Conservation (phyloP, 768 basidiomycete genomes). For the Lentinula sp. region DNA sequence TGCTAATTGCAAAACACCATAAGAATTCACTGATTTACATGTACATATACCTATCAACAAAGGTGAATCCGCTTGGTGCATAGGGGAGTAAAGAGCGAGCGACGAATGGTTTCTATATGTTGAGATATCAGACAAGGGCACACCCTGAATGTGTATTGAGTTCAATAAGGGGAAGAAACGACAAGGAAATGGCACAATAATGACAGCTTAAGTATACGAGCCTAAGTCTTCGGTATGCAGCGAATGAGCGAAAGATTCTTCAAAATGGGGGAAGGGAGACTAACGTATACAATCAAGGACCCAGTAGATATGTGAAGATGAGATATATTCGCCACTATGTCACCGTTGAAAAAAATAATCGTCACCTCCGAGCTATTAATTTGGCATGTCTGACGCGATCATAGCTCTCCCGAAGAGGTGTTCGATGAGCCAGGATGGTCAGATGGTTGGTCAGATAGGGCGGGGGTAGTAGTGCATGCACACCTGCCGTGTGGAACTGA, state of each 20-base stretch:
- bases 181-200: not conserved
- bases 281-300: not conserved
- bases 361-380: conserved; percentile 14
- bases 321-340: not conserved
- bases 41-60: not conserved
- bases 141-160: too few relatives aligned
- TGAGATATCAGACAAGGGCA: not conserved
- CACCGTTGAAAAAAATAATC: not conserved
- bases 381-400: conserved; percentile 62
- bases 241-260: not conserved
- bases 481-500: conserved; percentile 11
- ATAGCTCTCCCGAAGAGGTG: conserved; percentile 64
- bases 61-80: not conserved
- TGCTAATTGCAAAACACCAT: not conserved
- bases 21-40: not conserved
- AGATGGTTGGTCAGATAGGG: conserved; percentile 70
- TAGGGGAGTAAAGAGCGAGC: not conserved
- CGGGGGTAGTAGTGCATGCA: conserved; percentile 67
- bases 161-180: too few relatives aligned
- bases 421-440: conserved; percentile 58
- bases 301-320: not conserved
- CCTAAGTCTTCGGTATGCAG: not conserved
- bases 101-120: not conserved
- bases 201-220: not conserved
- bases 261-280: not conserved